Percentiles rank a stretch among this genome's conserved stretches.
Evolutionary conservation across 441 rosid species (phyloP).

Genomic region (Codiaeum variegatum): DNA sequence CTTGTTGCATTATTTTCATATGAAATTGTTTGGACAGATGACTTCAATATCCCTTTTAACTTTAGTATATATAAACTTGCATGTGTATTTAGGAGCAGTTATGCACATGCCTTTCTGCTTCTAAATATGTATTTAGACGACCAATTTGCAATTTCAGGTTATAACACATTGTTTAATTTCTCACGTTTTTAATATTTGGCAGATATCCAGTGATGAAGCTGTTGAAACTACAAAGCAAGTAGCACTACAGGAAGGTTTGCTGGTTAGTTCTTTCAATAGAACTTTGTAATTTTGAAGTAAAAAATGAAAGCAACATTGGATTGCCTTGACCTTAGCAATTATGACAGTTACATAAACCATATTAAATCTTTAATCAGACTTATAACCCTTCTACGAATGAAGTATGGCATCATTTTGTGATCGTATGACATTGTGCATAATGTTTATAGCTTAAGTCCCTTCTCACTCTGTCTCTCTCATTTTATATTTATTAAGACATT

Average conservation of each 20-base stretch:
- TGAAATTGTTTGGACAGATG: background rate
- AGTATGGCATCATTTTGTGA: background rate
- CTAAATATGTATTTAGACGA: slow-evolving; percentile 9
- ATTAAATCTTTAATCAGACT: background rate
- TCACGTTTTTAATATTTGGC: slow-evolving; percentile 22
- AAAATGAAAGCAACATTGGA: slow-evolving; percentile 16
- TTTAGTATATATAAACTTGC: slow-evolving; percentile 8
- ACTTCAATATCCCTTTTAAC: background rate
- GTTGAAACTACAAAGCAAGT: slow-evolving; percentile 89
- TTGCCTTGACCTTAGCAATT: background rate
- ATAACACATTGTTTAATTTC: background rate
- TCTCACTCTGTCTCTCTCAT: background rate
- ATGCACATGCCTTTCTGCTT: background rate
- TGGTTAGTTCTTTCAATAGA: slow-evolving; percentile 50
- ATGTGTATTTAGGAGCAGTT: slow-evolving; percentile 2
- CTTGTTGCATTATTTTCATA: background rate
- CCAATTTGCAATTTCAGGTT: background rate
- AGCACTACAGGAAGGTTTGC: slow-evolving; percentile 93
- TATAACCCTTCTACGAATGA: background rate
- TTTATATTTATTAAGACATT: background rate
- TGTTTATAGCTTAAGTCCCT: background rate
- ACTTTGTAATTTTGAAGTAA: slow-evolving; percentile 10
- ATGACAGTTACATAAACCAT: background rate
- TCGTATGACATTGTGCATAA: background rate
- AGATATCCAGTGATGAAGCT: slow-evolving; percentile 94